Percentiles rank a stretch among this genome's conserved stretches.
Conservation (phyloP, 2,329 filamentous ascomycete species). For the Chrysosporium keratinophilum region DNA sequence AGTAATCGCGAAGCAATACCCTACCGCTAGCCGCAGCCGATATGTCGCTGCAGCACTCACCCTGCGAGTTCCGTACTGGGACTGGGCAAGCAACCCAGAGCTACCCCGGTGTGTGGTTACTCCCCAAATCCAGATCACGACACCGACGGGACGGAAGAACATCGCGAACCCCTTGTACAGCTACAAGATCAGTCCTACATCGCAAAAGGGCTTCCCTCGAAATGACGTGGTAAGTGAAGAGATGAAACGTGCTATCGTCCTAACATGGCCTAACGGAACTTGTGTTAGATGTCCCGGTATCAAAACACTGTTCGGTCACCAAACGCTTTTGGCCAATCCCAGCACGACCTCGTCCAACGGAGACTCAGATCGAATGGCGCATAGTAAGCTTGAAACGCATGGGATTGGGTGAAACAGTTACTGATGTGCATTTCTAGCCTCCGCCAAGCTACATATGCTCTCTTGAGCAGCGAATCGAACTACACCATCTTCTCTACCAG, state of each 20-base stretch:
- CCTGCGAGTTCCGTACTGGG: slow-evolving; percentile 43
- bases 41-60: slow-evolving; percentile 38
- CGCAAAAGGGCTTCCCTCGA: slow-evolving; percentile 18
- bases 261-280: background rate
- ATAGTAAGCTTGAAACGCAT: slow-evolving; percentile 15
- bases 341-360: slow-evolving; percentile 15
- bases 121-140: slow-evolving; percentile 35
- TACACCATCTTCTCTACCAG: slow-evolving; percentile 23
- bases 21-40: slow-evolving; percentile 37
- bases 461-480: slow-evolving; percentile 21
- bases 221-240: slow-evolving; percentile 13
- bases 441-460: slow-evolving; percentile 21
- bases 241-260: background rate
- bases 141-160: slow-evolving; percentile 29
- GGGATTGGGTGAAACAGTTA: background rate
- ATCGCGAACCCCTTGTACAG: slow-evolving; percentile 40
- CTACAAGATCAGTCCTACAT: slow-evolving; percentile 28
- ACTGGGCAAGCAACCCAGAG: slow-evolving; percentile 35
- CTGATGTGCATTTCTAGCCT: slow-evolving; percentile 15
- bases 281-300: slow-evolving; percentile 15
- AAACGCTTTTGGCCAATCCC: slow-evolving; percentile 14
- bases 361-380: slow-evolving; percentile 19
- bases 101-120: slow-evolving; percentile 31
- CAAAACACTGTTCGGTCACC: slow-evolving; percentile 17
- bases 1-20: slow-evolving; percentile 32